Evolutionary conservation across 768 basidiomycete species (phyloP).

Genomic region (Auricularia sp.): DNA sequence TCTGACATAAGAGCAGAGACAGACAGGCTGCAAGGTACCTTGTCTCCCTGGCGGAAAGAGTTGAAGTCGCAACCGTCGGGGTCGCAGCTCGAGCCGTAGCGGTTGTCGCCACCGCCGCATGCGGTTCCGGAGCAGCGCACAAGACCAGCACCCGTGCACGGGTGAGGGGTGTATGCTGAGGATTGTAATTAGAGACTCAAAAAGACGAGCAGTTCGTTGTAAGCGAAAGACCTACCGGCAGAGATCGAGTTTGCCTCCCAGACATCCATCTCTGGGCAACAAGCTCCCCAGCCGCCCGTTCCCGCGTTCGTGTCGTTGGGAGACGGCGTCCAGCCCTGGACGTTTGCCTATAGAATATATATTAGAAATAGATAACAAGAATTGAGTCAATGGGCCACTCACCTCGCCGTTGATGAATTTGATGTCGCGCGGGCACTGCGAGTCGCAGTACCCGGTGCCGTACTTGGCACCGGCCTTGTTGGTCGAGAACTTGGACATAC

Average conservation of each 20-base stretch:
- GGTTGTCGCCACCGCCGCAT: conserved; percentile 28
- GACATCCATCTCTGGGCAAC: conserved; percentile 52
- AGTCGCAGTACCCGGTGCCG: conserved; percentile 59
- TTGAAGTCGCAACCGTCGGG: conserved; percentile 54
- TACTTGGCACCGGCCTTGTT: conserved; percentile 54
- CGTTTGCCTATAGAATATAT: conserved; percentile 32
- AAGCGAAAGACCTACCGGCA: conserved; percentile 10
- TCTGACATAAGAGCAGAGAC: background rate
- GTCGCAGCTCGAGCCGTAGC: conserved; percentile 38
- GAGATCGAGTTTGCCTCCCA: conserved; percentile 49
- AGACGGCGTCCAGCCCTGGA: conserved; percentile 30
- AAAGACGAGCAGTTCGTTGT: background rate
- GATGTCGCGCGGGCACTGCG: conserved; percentile 49
- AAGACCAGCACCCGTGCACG: conserved; percentile 33
- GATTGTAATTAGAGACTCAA: background rate
- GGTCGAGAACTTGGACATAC: conserved; percentile 34
- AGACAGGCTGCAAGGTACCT: background rate
- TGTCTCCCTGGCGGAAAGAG: conserved; percentile 45
- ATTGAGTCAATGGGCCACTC: conserved; percentile 6
- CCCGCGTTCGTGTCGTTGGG: conserved; percentile 37
- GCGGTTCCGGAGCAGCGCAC: conserved; percentile 33
- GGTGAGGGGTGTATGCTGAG: conserved; percentile 44
- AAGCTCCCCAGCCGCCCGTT: conserved; percentile 37
- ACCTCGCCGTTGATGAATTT: conserved; percentile 52
- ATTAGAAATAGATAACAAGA: no score